A percentile compares a stretch with the other conserved stretches of the same genome.
Conservation (phyloP, 208 protist genomes). For the Trypanosoma mega region DNA sequence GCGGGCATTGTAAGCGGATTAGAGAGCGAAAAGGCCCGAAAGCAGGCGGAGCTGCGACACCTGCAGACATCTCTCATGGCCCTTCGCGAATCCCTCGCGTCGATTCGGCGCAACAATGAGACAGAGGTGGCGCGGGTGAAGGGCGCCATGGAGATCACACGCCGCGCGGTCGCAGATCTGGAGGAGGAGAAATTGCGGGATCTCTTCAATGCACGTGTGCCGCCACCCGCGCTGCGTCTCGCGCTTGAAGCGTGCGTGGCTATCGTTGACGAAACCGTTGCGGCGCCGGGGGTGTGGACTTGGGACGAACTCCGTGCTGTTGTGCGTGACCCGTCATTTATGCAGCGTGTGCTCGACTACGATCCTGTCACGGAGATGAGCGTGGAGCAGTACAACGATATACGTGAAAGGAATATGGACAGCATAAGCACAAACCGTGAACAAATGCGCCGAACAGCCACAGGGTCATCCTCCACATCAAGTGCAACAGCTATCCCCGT, state of each 20-base stretch:
- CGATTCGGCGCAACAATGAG: constrained; percentile 52
- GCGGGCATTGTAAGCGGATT: constrained; percentile 34
- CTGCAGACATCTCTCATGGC: constrained; percentile 28
- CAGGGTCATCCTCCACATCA: constrained; percentile 1
- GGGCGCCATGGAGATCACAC: constrained; percentile 22
- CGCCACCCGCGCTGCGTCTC: constrained; percentile 10
- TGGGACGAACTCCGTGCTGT: constrained; percentile 41
- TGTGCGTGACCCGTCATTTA: constrained; percentile 37
- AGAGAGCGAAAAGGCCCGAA: constrained; percentile 15
- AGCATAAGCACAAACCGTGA: constrained; percentile 17
- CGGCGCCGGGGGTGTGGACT: constrained; percentile 11
- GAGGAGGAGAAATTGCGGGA: constrained; percentile 30
- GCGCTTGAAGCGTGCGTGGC: constrained; percentile 37
- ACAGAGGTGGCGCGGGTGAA: constrained; percentile 38
- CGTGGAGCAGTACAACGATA: constrained; percentile 25
- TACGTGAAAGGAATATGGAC: constrained; percentile 28
- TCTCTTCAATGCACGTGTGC: constrained; percentile 21
- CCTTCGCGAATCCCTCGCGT: constrained; percentile 39
- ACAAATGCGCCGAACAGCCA: constrained; percentile 19
- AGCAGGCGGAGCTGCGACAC: constrained; percentile 30
- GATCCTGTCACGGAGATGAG: constrained; percentile 43
- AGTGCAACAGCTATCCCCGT: constrained; percentile 16
- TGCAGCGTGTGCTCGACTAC: constrained; percentile 39
- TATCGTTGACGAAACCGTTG: constrained; percentile 32
- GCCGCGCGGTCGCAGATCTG: constrained; percentile 20